A percentile compares a stretch with the other conserved stretches of the same genome.
These are phyloP conservation scores for Blastocystis sp. DNA, from an alignment of 352 stramenopile species.

Conservation along the genomic window DNA sequence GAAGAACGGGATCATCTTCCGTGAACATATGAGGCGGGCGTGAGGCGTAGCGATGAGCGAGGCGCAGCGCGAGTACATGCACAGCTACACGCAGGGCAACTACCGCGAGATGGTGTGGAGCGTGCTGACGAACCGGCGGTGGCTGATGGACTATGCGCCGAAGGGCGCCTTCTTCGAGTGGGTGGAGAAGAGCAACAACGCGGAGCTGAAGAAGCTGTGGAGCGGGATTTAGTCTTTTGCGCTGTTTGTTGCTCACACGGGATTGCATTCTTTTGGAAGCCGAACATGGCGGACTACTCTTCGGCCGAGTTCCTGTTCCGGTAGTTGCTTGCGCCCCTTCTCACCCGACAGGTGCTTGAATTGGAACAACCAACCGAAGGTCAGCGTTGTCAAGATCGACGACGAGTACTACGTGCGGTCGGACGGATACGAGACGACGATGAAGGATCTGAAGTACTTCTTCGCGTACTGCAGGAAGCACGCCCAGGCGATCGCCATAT, in stretches of 20 bases:
- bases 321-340: too few species aligned
- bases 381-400: constrained; percentile 18
- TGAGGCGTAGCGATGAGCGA: constrained; percentile 47
- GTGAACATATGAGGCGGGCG: background rate
- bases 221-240: constrained; percentile 9
- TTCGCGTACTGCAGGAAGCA: background rate
- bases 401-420: constrained; percentile 21
- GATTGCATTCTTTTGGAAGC: too few species aligned
- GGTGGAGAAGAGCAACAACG: constrained; percentile 14
- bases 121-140: constrained; percentile 13
- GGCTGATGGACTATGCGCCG: constrained; percentile 23
- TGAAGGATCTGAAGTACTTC: constrained; percentile 15
- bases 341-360: too few species aligned
- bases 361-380: background rate
- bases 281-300: too few species aligned
- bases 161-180: constrained; percentile 3
- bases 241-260: background rate
- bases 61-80: constrained; percentile 34
- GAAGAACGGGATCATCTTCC: constrained; percentile 38
- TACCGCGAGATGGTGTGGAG: constrained; percentile 31
- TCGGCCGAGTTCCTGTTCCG: too few species aligned
- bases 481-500: background rate
- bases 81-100: constrained; percentile 41
- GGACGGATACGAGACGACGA: background rate
- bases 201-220: constrained; percentile 3